phyloP scores from a whole-genome alignment of 2,329 filamentous ascomycete genomes.

The Zasmidium citrigriseum region DNA sequence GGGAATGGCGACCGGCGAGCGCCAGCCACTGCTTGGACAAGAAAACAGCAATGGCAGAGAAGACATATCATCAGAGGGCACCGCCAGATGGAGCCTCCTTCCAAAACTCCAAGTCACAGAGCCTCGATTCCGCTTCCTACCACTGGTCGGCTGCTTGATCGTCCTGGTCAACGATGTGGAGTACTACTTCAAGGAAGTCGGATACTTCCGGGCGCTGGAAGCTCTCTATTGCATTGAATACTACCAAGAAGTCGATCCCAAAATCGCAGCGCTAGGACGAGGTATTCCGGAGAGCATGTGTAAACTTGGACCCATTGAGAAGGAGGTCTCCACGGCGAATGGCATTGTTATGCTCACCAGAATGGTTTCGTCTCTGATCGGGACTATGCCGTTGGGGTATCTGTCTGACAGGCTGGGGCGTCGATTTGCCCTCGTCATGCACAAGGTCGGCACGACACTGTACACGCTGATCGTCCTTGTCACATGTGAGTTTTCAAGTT shows the following conservation, averaged over 20 bases:
- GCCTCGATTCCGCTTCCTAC: constrained; percentile 8
- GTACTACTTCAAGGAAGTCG: constrained; percentile 14
- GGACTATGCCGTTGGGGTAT: constrained; percentile 5
- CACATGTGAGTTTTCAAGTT: not conserved
- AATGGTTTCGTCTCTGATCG: constrained; percentile 7
- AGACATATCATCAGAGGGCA: not conserved
- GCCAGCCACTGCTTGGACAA: constrained; percentile 3
- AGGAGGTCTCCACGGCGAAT: constrained; percentile 9
- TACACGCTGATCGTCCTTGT: constrained; percentile 1
- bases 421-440: constrained; percentile 4
- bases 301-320: constrained; percentile 8
- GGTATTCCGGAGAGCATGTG: constrained; percentile 9
- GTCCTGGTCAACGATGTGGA: constrained; percentile 12
- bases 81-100: not conserved
- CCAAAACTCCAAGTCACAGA: constrained; percentile 6
- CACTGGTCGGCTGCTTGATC: constrained; percentile 7
- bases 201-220: constrained; percentile 10
- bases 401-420: constrained; percentile 1
- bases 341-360: constrained; percentile 7
- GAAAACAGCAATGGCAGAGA: not conserved
- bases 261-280: constrained; percentile 3
- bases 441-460: constrained; percentile 4
- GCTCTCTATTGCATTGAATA: constrained; percentile 11
- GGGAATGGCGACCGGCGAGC: constrained; percentile 2
- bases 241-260: constrained; percentile 1